phyloP scores from a whole-genome alignment of 2,329 filamentous ascomycete species.

The Fusarium domesticum region DNA sequence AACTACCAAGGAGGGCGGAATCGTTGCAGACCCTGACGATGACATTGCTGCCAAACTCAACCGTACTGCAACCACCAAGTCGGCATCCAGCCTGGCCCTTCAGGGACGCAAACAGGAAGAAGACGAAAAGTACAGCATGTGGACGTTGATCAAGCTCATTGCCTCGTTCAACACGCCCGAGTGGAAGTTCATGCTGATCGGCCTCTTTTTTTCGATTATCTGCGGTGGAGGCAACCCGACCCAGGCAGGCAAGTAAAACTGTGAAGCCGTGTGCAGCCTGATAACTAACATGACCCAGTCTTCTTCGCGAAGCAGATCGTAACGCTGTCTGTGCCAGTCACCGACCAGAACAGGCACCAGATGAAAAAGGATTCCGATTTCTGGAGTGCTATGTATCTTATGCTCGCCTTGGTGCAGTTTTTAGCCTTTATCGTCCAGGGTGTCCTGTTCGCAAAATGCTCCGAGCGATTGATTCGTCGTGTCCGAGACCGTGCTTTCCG shows the following conservation, averaged over 20 bases:
- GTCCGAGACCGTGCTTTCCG: slow-evolving; percentile 82
- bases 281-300: slow-evolving; percentile 50
- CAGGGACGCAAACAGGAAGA: slow-evolving; percentile 50
- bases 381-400: slow-evolving; percentile 85
- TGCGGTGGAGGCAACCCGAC: slow-evolving; percentile 78
- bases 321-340: slow-evolving; percentile 57
- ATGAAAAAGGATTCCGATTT: slow-evolving; percentile 74
- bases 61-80: slow-evolving; percentile 54
- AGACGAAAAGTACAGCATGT: slow-evolving; percentile 62
- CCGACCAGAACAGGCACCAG: slow-evolving; percentile 47
- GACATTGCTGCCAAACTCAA: slow-evolving; percentile 57
- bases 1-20: slow-evolving; percentile 39
- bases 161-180: slow-evolving; percentile 75
- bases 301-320: slow-evolving; percentile 89
- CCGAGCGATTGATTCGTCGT: slow-evolving; percentile 79
- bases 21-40: slow-evolving; percentile 59
- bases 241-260: slow-evolving; percentile 28
- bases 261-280: neutral
- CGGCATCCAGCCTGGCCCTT: slow-evolving; percentile 68
- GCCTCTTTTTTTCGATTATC: slow-evolving; percentile 70
- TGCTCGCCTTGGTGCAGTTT: slow-evolving; percentile 73
- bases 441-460: slow-evolving; percentile 75
- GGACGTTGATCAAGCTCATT: slow-evolving; percentile 75
- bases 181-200: slow-evolving; percentile 67
- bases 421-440: slow-evolving; percentile 68